Evolutionary conservation across 768 basidiomycete genomes (phyloP).

Genomic region (Austroboletus festivus): DNA sequence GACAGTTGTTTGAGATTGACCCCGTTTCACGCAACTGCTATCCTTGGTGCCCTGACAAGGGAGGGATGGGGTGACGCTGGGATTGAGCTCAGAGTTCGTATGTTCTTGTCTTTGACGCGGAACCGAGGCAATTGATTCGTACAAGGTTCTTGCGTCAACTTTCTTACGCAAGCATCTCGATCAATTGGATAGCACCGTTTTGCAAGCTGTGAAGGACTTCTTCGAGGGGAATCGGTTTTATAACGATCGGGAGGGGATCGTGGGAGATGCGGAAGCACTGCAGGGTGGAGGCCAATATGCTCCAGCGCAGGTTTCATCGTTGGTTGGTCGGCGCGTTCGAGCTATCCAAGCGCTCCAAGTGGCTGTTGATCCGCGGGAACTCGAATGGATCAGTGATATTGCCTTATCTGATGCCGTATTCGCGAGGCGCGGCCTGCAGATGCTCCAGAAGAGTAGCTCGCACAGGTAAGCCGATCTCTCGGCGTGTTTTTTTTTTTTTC

Average conservation of each 20-base stretch:
- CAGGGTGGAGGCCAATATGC: background rate
- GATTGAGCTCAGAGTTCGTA: slow-evolving; percentile 32
- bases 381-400: slow-evolving; percentile 56
- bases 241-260: slow-evolving; percentile 10
- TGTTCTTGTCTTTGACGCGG: slow-evolving; percentile 1
- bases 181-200: slow-evolving; percentile 23
- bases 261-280: slow-evolving; percentile 11
- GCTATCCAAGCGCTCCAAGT: slow-evolving; percentile 32
- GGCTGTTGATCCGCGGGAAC: slow-evolving; percentile 43
- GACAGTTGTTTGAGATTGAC: slow-evolving; percentile 30
- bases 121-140: slow-evolving; percentile 8
- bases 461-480: slow-evolving; percentile 32
- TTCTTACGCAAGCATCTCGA: slow-evolving; percentile 35
- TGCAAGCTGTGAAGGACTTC: slow-evolving; percentile 23
- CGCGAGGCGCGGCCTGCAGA: slow-evolving; percentile 42
- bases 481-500: background rate
- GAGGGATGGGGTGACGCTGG: slow-evolving; percentile 39
- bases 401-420: slow-evolving; percentile 40
- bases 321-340: slow-evolving; percentile 21
- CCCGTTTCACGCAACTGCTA: slow-evolving; percentile 28
- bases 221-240: slow-evolving; percentile 18
- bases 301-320: background rate
- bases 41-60: slow-evolving; percentile 38
- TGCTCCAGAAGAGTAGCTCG: slow-evolving; percentile 41
- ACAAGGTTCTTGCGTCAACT: slow-evolving; percentile 19